Evolutionary conservation across 495 filamentous ascomycete genomes (phyloP).

Genomic region (Penicillium coprophilum): DNA sequence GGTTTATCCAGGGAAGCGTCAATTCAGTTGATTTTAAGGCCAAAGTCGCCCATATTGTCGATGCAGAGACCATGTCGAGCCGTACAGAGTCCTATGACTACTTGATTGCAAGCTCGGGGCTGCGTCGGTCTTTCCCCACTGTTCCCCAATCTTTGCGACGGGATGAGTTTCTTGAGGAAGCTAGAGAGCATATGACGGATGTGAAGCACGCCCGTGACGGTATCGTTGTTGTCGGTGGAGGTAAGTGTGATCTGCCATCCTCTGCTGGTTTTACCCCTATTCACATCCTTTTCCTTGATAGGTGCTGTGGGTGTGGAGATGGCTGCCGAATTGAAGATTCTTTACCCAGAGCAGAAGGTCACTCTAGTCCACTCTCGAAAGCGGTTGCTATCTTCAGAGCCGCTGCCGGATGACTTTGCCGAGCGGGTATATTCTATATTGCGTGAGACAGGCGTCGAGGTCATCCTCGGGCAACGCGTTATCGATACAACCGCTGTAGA

Average conservation of each 20-base stretch:
- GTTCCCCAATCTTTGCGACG: constrained; percentile 57
- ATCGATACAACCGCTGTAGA: constrained; percentile 29
- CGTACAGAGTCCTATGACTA: constrained; percentile 58
- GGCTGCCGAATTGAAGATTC: constrained; percentile 62
- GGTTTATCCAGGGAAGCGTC: constrained; percentile 57
- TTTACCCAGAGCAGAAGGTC: constrained; percentile 57
- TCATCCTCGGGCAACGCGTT: constrained; percentile 54
- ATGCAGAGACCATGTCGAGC: constrained; percentile 20
- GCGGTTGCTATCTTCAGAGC: constrained; percentile 63
- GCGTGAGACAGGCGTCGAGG: constrained; percentile 54
- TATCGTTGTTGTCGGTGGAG: constrained; percentile 59
- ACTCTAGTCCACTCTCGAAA: constrained; percentile 66
- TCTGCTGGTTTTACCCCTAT: not conserved
- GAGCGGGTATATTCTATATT: constrained; percentile 51
- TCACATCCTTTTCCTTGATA: constrained; percentile 7
- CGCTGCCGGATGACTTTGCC: constrained; percentile 64
- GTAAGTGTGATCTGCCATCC: constrained; percentile 33
- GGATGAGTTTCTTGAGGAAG: constrained; percentile 58
- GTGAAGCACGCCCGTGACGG: constrained; percentile 39
- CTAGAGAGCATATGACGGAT: constrained; percentile 28
- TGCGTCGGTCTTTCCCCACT: constrained; percentile 60
- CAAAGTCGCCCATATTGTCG: constrained; percentile 52
- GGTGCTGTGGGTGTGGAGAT: constrained; percentile 73
- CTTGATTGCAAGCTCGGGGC: constrained; percentile 59
- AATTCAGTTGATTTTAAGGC: constrained; percentile 49